Percentiles rank a stretch among this genome's conserved stretches.
phyloP scores from a whole-genome alignment of 2,329 filamentous ascomycete genomes.

The Stachybotrys echinatus region DNA sequence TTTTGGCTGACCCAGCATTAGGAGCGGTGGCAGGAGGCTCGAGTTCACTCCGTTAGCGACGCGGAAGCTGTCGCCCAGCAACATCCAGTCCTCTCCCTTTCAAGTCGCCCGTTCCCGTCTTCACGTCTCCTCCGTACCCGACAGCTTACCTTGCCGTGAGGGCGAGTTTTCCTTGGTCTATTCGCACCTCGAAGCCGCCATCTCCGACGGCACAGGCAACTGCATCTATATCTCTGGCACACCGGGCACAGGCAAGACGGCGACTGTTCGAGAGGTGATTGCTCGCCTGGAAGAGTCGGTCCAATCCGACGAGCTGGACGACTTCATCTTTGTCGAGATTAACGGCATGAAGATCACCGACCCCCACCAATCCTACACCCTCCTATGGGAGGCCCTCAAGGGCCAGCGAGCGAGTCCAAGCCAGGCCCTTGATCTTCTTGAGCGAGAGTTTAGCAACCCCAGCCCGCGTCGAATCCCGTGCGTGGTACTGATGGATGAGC shows the following conservation, averaged over 20 bases:
- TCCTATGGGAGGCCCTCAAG: constrained; percentile 94
- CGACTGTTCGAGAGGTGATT: constrained; percentile 93
- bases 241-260: constrained; percentile 94
- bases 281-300: constrained; percentile 85
- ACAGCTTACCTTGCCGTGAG: constrained; percentile 85
- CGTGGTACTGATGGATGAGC: constrained; percentile 96
- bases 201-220: constrained; percentile 85
- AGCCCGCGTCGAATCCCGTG: constrained; percentile 88
- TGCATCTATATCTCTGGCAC: constrained; percentile 99
- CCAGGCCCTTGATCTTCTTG: constrained; percentile 85
- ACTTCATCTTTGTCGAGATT: constrained; percentile 99
- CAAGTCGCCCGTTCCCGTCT: constrained; percentile 83
- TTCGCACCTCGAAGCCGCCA: constrained; percentile 87
- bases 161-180: constrained; percentile 90
- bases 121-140: constrained; percentile 89
- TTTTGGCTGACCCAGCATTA: constrained; percentile 43
- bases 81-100: constrained; percentile 79
- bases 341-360: constrained; percentile 99
- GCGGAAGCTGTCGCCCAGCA: constrained; percentile 69
- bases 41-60: constrained; percentile 96
- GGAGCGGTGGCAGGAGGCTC: constrained; percentile 58
- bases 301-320: constrained; percentile 83
- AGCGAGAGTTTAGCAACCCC: constrained; percentile 87
- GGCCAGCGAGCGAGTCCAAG: constrained; percentile 88
- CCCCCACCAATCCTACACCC: constrained; percentile 89